Conservation (phyloP, 352 stramenopile genomes). For the Phytophthora capsici region DNA sequence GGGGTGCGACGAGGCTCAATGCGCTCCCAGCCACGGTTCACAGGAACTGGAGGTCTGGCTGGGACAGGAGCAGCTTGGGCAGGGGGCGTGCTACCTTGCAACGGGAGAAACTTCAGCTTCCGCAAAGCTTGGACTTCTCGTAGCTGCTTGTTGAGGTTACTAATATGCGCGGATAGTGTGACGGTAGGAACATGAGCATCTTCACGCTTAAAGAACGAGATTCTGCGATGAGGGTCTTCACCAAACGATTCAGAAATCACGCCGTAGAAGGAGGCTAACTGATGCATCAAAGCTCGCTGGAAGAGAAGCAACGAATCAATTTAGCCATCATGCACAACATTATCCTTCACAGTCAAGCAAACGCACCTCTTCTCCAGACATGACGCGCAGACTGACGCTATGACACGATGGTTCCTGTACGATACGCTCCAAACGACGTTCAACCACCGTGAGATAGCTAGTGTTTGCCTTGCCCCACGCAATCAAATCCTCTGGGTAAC, state of each 20-base stretch:
- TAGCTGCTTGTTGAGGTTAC: constrained; percentile 38
- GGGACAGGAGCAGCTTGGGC: constrained; percentile 22
- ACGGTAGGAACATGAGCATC: constrained; percentile 54
- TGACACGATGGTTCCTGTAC: constrained; percentile 71
- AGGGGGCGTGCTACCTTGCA: constrained; percentile 41
- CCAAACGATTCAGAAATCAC: constrained; percentile 82
- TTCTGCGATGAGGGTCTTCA: constrained; percentile 67
- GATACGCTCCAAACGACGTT: constrained; percentile 78
- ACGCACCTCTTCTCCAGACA: constrained; percentile 66
- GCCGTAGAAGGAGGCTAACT: constrained; percentile 68
- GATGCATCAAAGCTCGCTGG: constrained; percentile 74
- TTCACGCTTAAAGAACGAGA: constrained; percentile 82
- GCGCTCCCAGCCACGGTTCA: constrained; percentile 77
- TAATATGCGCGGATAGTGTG: constrained; percentile 64
- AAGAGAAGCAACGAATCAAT: constrained; percentile 13
- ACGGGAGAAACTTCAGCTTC: constrained; percentile 64
- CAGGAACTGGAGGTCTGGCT: constrained; percentile 34
- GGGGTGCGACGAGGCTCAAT: constrained; percentile 54
- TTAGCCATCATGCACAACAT: constrained; percentile 5
- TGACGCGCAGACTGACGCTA: constrained; percentile 77
- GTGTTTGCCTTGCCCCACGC: constrained; percentile 78
- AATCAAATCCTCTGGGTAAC: constrained; percentile 65
- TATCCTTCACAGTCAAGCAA: not conserved
- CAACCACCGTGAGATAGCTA: constrained; percentile 73
- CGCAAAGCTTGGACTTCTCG: constrained; percentile 34